phyloP scores from a whole-genome alignment of 371 early-diverging fungal genomes.

The Fennellomyces sp. region DNA sequence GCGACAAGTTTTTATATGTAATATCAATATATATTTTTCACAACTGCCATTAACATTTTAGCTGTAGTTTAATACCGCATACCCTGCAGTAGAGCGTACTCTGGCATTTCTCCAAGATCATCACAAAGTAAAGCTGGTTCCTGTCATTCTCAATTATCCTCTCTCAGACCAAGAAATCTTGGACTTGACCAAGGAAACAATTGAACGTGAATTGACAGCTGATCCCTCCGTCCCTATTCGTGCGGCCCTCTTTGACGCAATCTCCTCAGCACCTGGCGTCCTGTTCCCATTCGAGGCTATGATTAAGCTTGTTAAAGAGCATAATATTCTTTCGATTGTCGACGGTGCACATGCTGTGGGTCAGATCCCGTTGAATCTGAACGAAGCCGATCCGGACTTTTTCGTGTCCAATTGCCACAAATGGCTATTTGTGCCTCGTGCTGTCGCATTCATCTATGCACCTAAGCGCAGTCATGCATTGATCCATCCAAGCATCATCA shows the following conservation, averaged over 20 bases:
- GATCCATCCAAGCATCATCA: conserved; percentile 59
- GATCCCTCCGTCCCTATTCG: conserved; percentile 36
- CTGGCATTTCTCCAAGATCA: conserved; percentile 35
- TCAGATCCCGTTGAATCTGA: conserved; percentile 66
- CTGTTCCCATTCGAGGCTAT: conserved; percentile 63
- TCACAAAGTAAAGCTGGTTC: conserved; percentile 30
- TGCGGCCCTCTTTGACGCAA: conserved; percentile 60
- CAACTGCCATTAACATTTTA: too few species aligned
- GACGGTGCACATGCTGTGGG: conserved; percentile 78
- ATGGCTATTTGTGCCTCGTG: conserved; percentile 71
- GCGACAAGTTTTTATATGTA: too few species aligned
- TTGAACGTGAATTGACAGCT: too few species aligned
- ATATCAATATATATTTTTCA: too few species aligned
- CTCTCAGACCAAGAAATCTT: conserved; percentile 33
- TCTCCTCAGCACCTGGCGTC: conserved; percentile 55
- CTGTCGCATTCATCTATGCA: conserved; percentile 65
- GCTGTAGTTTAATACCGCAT: conserved; percentile 41
- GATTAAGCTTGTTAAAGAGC: conserved; percentile 39
- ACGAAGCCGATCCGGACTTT: conserved; percentile 63
- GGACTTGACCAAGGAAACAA: conserved; percentile 21
- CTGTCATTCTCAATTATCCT: conserved; percentile 29
- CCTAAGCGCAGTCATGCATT: conserved; percentile 51
- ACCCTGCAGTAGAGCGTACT: conserved; percentile 37
- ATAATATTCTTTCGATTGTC: conserved; percentile 60
- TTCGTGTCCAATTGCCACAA: conserved; percentile 77